Percentiles rank a stretch among this genome's conserved stretches.
Evolutionary conservation across 768 basidiomycete species (phyloP).

Genomic region (Gelatoporia subvermispora): DNA sequence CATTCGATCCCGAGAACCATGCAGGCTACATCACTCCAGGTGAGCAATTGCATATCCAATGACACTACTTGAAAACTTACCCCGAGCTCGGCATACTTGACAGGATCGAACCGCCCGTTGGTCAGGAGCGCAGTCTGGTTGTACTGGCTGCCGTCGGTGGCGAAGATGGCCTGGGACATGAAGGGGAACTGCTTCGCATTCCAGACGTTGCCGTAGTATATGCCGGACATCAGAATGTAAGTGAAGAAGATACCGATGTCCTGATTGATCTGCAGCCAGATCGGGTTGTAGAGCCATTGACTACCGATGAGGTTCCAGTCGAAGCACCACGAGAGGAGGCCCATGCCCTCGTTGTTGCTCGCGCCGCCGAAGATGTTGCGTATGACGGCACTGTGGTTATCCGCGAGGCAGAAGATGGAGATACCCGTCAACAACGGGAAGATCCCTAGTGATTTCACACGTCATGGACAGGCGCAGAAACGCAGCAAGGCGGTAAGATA

Average conservation of each 20-base stretch:
- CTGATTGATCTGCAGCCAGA: constrained; percentile 23
- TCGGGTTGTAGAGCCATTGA: constrained; percentile 31
- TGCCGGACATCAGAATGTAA: constrained; percentile 25
- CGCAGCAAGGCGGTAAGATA: constrained; percentile 19
- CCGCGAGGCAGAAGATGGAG: constrained; percentile 33
- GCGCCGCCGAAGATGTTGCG: constrained; percentile 33
- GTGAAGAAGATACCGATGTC: constrained; percentile 26
- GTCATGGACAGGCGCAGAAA: too few relatives aligned
- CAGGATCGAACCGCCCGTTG: constrained; percentile 24
- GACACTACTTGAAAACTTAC: constrained; percentile 5
- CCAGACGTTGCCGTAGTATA: constrained; percentile 47
- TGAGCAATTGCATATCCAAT: neutral
- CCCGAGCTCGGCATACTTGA: constrained; percentile 21
- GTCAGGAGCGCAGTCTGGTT: constrained; percentile 49
- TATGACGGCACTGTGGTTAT: constrained; percentile 22
- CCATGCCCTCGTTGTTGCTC: constrained; percentile 50
- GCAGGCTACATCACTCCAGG: constrained; percentile 19
- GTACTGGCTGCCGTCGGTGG: constrained; percentile 20
- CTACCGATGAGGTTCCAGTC: constrained; percentile 60
- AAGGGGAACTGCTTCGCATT: constrained; percentile 57
- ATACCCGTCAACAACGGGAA: constrained; percentile 30
- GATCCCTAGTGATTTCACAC: constrained; percentile 35
- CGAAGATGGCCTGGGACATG: constrained; percentile 29
- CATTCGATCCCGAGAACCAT: constrained; percentile 33
- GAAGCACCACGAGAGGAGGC: constrained; percentile 51